Conservation (phyloP, 2,329 filamentous ascomycete genomes). For the Waltergamsia citrina region DNA sequence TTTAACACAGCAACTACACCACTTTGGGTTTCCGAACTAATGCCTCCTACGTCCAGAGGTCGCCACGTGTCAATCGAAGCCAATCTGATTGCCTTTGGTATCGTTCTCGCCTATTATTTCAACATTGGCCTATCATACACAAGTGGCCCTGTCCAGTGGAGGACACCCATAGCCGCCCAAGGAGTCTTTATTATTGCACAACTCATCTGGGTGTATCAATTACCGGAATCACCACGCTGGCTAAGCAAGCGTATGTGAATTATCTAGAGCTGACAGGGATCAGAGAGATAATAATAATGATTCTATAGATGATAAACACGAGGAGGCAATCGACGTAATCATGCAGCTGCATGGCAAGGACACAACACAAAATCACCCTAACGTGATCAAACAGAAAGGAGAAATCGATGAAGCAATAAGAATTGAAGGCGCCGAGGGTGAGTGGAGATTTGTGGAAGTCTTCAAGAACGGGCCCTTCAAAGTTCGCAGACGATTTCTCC, state of each 20-base stretch:
- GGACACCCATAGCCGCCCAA: neutral
- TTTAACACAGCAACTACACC: slow-evolving; percentile 15
- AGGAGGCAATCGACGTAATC: neutral
- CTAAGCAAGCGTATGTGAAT: neutral
- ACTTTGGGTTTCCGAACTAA: slow-evolving; percentile 32
- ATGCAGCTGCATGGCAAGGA: neutral
- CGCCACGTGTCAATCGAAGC: slow-evolving; percentile 28
- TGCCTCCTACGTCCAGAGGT: slow-evolving; percentile 31
- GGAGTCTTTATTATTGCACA: neutral
- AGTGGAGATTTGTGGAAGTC: neutral
- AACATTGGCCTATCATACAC: slow-evolving; percentile 19
- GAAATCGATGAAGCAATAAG: neutral
- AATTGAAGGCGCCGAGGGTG: neutral
- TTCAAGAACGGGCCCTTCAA: neutral
- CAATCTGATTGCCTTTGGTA: slow-evolving; percentile 10
- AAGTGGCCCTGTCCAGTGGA: slow-evolving; percentile 18
- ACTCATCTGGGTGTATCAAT: neutral
- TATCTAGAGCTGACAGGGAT: neutral
- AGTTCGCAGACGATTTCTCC: neutral
- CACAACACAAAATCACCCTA: neutral
- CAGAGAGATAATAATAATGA: neutral
- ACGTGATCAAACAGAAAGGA: neutral
- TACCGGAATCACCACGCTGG: neutral
- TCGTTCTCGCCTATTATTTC: slow-evolving; percentile 10
- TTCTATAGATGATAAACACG: neutral